Evolutionary conservation across 164 flowering plant species (phyloP).

Genomic region (grape (Vitis vinifera)): DNA sequence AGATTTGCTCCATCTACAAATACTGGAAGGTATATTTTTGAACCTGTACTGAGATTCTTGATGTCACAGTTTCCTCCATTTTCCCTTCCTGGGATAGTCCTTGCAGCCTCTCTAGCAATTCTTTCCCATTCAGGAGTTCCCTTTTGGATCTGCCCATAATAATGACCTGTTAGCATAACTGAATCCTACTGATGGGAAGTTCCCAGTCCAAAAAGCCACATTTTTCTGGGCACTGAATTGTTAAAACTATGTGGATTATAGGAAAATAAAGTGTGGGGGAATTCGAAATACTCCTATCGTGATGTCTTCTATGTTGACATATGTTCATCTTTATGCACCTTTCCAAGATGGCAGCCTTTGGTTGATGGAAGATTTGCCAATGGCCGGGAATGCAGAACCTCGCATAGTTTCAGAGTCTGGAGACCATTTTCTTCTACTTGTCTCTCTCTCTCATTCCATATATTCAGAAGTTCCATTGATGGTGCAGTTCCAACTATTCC

Average conservation of each 20-base stretch:
- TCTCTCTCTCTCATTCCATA: constrained; percentile 89
- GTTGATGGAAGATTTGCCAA: constrained; percentile 84
- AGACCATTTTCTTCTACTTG: constrained; percentile 71
- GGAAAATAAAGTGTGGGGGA: too few species aligned
- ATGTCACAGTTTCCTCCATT: constrained; percentile 99
- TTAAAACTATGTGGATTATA: too few species aligned
- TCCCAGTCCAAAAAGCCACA: too few species aligned
- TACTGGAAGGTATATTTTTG: constrained; percentile 90
- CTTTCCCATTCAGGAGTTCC: constrained; percentile 80
- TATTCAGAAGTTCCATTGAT: constrained; percentile 76
- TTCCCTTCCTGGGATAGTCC: constrained; percentile 95
- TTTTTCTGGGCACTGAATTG: too few species aligned
- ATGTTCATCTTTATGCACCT: constrained; percentile 37
- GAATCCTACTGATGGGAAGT: not conserved
- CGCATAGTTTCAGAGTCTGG: constrained; percentile 65
- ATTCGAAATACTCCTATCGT: not conserved
- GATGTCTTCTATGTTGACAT: not conserved
- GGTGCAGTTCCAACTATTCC: constrained; percentile 96
- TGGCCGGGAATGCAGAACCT: constrained; percentile 83
- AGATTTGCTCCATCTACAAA: constrained; percentile 91
- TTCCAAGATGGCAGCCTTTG: constrained; percentile 79
- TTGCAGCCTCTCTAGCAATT: constrained; percentile 85
- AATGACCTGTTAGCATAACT: not conserved
- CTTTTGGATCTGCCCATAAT: constrained; percentile 49
- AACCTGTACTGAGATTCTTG: constrained; percentile 90